A percentile compares a stretch with the other conserved stretches of the same genome.
Evolutionary conservation across 495 filamentous ascomycete species (phyloP).

Genomic region (Penicillium soppii): DNA sequence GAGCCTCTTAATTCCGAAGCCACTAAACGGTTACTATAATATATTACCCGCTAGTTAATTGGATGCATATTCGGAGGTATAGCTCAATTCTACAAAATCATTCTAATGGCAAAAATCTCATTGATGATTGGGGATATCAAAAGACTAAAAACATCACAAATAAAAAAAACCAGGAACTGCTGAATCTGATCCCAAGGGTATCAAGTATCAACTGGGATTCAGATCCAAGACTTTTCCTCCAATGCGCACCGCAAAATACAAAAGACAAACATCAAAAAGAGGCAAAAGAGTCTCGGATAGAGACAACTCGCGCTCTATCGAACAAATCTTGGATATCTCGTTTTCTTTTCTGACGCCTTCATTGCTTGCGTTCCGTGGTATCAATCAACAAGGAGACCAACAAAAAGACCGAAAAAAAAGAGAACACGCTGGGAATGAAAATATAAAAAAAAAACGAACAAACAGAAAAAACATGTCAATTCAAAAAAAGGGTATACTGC

Average conservation of each 20-base stretch:
- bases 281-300: conserved; percentile 6
- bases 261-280: conserved; percentile 7
- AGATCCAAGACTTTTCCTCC: conserved; percentile 13
- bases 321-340: conserved; percentile 36
- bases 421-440: conserved; percentile 12
- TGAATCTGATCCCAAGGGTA: conserved; percentile 12
- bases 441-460: conserved; percentile 19
- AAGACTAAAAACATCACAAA: conserved; percentile 4
- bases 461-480: conserved; percentile 19
- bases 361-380: conserved; percentile 44
- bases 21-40: no score
- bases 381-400: conserved; percentile 34
- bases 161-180: conserved; percentile 1
- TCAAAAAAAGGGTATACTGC: conserved; percentile 55
- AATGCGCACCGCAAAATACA: conserved; percentile 12
- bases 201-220: conserved; percentile 6
- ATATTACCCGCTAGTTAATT: no score
- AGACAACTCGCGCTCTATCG: conserved; percentile 21
- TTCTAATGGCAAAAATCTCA: conserved; percentile 12
- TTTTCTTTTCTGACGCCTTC: conserved; percentile 35
- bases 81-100: no score
- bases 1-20: no score
- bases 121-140: conserved; percentile 16
- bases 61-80: no score
- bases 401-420: conserved; percentile 21